phyloP scores from a whole-genome alignment of 2,329 filamentous ascomycete genomes.

The Penicillium sp. region DNA sequence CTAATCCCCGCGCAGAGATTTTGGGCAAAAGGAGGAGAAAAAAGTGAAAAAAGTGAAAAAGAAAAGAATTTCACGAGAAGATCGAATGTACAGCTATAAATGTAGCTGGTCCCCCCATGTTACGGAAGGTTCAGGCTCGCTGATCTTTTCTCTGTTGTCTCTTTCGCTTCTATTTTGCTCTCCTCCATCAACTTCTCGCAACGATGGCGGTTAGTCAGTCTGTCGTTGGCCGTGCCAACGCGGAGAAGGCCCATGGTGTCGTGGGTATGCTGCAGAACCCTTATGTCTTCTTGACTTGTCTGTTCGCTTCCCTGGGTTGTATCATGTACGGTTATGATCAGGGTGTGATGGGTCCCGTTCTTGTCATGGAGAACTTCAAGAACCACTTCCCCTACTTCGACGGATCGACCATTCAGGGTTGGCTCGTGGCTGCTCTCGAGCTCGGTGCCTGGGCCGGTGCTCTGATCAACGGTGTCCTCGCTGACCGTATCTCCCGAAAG shows the following conservation, averaged over 20 bases:
- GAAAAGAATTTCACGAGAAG: background rate
- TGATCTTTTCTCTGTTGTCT: background rate
- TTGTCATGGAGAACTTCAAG: constrained; percentile 44
- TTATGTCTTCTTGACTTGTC: constrained; percentile 45
- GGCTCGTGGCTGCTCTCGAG: constrained; percentile 40
- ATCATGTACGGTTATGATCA: constrained; percentile 44
- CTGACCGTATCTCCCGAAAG: constrained; percentile 37
- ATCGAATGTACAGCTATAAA: constrained; percentile 15
- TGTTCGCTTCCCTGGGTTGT: constrained; percentile 41
- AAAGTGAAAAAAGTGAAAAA: background rate
- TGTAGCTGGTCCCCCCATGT: background rate
- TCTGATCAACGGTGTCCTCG: constrained; percentile 36
- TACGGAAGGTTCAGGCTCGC: background rate
- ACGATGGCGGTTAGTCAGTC: constrained; percentile 41
- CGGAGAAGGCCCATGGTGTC: constrained; percentile 44
- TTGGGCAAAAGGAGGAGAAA: background rate
- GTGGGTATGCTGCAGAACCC: constrained; percentile 47
- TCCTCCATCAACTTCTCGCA: constrained; percentile 2
- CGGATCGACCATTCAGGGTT: constrained; percentile 38
- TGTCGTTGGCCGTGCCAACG: constrained; percentile 44
- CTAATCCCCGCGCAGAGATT: constrained; percentile 11
- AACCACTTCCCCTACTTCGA: constrained; percentile 40
- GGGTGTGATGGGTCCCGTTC: constrained; percentile 41
- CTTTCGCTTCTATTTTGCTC: background rate
- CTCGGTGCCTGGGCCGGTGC: constrained; percentile 42